A percentile compares a stretch with the other conserved stretches of the same genome.
phyloP scores from a whole-genome alignment of 768 basidiomycete genomes.

The Mycena olivaceomarginata region DNA sequence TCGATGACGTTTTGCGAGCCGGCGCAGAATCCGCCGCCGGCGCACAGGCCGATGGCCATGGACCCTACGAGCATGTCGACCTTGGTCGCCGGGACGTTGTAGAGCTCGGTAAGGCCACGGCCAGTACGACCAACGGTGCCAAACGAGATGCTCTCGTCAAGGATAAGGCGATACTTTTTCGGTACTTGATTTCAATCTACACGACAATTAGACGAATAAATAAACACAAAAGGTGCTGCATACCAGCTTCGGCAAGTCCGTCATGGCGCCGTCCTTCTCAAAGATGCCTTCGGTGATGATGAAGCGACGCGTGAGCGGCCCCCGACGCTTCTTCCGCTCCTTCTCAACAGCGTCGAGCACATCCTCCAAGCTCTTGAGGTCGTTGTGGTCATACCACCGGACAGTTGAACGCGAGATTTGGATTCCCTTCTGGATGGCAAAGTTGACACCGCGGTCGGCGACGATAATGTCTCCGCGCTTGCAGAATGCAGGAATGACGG shows the following conservation, averaged over 20 bases:
- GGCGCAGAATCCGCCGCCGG: constrained; percentile 96
- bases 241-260: constrained; percentile 94
- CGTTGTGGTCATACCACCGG: constrained; percentile 98
- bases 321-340: constrained; percentile 89
- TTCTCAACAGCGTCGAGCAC: constrained; percentile 90
- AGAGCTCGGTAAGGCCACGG: constrained; percentile 95
- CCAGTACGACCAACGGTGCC: constrained; percentile 95
- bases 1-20: constrained; percentile 90
- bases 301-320: constrained; percentile 91
- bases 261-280: constrained; percentile 94
- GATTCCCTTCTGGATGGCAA: constrained; percentile 96
- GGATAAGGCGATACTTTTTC: constrained; percentile 96
- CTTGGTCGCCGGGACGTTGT: constrained; percentile 92
- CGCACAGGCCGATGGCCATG: constrained; percentile 87
- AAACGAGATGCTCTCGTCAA: constrained; percentile 96
- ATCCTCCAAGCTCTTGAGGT: constrained; percentile 92
- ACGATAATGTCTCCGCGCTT: constrained; percentile 98
- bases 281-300: constrained; percentile 99
- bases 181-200: constrained; percentile 94
- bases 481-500: constrained; percentile 97
- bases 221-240: constrained; percentile 53
- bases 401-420: constrained; percentile 95
- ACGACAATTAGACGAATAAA: constrained; percentile 6
- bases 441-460: constrained; percentile 97
- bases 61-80: constrained; percentile 98